Percentiles rank a stretch among this genome's conserved stretches.
phyloP scores from a whole-genome alignment of 768 basidiomycete genomes.

The Lepiota subincarnata region DNA sequence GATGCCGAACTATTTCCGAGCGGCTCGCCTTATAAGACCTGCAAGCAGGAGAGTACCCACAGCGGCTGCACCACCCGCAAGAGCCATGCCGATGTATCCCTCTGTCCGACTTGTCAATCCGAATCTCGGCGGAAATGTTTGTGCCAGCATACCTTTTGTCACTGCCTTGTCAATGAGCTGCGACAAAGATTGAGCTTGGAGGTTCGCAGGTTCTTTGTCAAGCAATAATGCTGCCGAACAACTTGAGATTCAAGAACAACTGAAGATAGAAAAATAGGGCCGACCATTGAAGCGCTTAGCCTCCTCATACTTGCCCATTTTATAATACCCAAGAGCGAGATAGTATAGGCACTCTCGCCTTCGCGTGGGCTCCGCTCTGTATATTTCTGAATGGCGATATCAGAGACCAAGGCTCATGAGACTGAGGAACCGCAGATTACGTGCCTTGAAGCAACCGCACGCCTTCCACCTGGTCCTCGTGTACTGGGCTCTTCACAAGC shows the following conservation, averaged over 20 bases:
- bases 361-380: slow-evolving; percentile 79
- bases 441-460: slow-evolving; percentile 87
- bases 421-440: slow-evolving; percentile 12
- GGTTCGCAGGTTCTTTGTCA: slow-evolving; percentile 88
- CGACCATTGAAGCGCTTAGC: slow-evolving; percentile 89
- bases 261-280: slow-evolving; percentile 22
- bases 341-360: slow-evolving; percentile 96
- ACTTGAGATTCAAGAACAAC: not conserved
- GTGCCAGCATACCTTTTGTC: slow-evolving; percentile 56
- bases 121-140: not conserved
- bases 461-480: slow-evolving; percentile 87
- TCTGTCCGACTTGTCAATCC: slow-evolving; percentile 43
- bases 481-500: slow-evolving; percentile 83
- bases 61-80: slow-evolving; percentile 88
- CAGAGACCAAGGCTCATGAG: slow-evolving; percentile 4
- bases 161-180: slow-evolving; percentile 86
- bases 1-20: slow-evolving; percentile 38
- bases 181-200: slow-evolving; percentile 85
- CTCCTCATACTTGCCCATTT: slow-evolving; percentile 92
- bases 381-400: slow-evolving; percentile 63
- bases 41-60: slow-evolving; percentile 73
- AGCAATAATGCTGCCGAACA: slow-evolving; percentile 64
- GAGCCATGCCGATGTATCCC: slow-evolving; percentile 98
- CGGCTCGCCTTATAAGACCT: slow-evolving; percentile 80
- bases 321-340: slow-evolving; percentile 93